These are phyloP conservation scores for Tilletia indica DNA, from an alignment of 1,284 basidiomycete genomes.

Conservation along the genomic window DNA sequence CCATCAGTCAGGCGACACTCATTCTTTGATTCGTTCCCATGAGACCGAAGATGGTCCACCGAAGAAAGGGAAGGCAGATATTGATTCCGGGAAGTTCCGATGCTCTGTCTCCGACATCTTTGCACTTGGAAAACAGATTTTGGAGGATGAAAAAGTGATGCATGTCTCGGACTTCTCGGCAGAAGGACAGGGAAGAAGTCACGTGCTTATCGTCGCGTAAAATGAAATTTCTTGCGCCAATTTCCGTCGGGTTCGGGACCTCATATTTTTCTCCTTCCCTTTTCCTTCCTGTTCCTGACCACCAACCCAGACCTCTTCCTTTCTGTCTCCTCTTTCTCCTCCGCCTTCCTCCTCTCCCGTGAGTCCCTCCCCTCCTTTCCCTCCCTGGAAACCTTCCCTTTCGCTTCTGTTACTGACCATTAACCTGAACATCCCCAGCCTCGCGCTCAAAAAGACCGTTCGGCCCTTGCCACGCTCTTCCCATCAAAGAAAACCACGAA, in stretches of 20 bases:
- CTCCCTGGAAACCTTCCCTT: slow-evolving; percentile 10
- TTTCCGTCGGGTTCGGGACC: too few species aligned
- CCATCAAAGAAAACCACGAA: background rate
- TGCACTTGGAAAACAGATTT: too few species aligned
- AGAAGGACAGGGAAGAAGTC: background rate
- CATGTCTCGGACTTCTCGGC: background rate
- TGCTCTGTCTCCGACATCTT: too few species aligned
- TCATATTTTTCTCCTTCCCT: background rate
- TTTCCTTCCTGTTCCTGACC: background rate
- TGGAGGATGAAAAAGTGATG: too few species aligned
- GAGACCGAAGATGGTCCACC: too few species aligned
- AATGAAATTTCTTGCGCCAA: background rate
- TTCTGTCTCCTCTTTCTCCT: slow-evolving; percentile 19
- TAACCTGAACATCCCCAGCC: background rate
- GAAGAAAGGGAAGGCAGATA: too few species aligned
- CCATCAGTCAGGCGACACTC: too few species aligned
- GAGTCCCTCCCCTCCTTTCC: background rate
- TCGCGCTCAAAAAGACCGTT: slow-evolving; percentile 14
- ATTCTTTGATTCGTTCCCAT: too few species aligned
- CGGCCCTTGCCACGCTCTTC: slow-evolving; percentile 20
- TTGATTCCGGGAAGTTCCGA: too few species aligned
- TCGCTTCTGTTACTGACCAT: background rate
- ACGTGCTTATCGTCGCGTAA: background rate
- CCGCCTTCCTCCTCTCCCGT: slow-evolving; percentile 20
- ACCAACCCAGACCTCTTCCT: background rate